A percentile compares a stretch with the other conserved stretches of the same genome.
Conservation (phyloP, 2,329 filamentous ascomycete species). For the Fusarium sp. region DNA sequence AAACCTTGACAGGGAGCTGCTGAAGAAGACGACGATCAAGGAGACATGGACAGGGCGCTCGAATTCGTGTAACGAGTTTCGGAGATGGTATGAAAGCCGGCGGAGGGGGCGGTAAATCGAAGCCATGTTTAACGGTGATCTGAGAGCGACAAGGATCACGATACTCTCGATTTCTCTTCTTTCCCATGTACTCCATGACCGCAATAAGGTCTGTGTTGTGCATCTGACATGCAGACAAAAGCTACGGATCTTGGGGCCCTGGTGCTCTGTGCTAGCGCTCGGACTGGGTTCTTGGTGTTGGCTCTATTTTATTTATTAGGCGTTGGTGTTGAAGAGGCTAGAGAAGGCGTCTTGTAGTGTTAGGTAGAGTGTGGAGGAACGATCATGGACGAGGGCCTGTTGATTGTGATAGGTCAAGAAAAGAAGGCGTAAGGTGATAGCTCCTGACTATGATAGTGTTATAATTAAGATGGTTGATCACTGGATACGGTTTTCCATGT, state of each 20-base stretch:
- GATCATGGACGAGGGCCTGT: background rate
- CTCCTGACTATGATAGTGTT: background rate
- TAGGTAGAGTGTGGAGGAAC: background rate
- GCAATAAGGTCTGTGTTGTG: conserved; percentile 29
- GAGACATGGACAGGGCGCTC: background rate
- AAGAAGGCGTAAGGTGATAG: background rate
- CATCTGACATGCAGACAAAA: conserved; percentile 28
- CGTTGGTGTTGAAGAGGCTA: conserved; percentile 12
- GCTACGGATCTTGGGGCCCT: conserved; percentile 7
- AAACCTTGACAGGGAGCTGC: conserved; percentile 12
- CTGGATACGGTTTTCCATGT: background rate
- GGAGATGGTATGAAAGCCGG: background rate
- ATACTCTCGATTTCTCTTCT: conserved; percentile 14
- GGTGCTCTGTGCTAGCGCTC: conserved; percentile 16
- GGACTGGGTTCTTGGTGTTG: conserved; percentile 10
- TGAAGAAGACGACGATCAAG: background rate
- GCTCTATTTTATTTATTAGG: background rate
- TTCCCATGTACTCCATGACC: conserved; percentile 1
- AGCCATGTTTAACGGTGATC: background rate
- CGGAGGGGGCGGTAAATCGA: conserved; percentile 4
- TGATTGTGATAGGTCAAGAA: background rate
- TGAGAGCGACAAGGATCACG: conserved; percentile 16
- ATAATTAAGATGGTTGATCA: background rate
- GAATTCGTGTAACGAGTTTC: background rate
- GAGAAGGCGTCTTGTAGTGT: background rate